phyloP scores from a whole-genome alignment of 176 grass and related monocot species.

The Triticum urartu region DNA sequence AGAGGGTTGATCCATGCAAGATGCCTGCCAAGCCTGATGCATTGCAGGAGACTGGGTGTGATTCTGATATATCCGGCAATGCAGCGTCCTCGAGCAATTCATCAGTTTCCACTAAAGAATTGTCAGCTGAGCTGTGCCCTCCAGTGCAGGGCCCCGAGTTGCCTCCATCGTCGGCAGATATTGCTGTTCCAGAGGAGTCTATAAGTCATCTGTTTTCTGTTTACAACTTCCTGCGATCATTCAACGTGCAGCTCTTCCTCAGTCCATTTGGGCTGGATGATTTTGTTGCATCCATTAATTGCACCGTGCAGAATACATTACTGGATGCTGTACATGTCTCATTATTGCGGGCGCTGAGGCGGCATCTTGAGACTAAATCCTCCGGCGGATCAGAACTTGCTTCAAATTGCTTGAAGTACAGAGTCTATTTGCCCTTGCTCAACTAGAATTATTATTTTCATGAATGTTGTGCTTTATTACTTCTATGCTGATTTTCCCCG shows the following conservation, averaged over 20 bases:
- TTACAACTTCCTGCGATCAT: slow-evolving; percentile 88
- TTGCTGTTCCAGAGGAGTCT: slow-evolving; percentile 75
- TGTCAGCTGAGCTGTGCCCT: slow-evolving; percentile 25
- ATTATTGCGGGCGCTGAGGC: slow-evolving; percentile 57
- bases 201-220: slow-evolving; percentile 86
- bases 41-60: slow-evolving; percentile 25
- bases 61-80: slow-evolving; percentile 59
- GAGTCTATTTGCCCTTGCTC: slow-evolving; percentile 8
- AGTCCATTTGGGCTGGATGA: slow-evolving; percentile 88
- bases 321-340: slow-evolving; percentile 89
- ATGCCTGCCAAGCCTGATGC: slow-evolving; percentile 23
- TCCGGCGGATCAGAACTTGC: slow-evolving; percentile 59
- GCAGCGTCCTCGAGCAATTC: slow-evolving; percentile 68
- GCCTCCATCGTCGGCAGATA: slow-evolving; percentile 75
- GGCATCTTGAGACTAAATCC: slow-evolving; percentile 68
- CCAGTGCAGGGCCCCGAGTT: slow-evolving; percentile 51
- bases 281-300: slow-evolving; percentile 86
- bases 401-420: slow-evolving; percentile 82
- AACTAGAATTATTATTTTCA: slow-evolving; percentile 6
- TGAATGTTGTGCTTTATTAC: slow-evolving; percentile 1
- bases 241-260: slow-evolving; percentile 80
- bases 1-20: slow-evolving; percentile 45
- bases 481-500: slow-evolving; percentile 23
- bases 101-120: slow-evolving; percentile 49
- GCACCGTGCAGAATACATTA: slow-evolving; percentile 75